These are phyloP conservation scores for Solanum piurae DNA, from an alignment of 257 asterid species.

Conservation along the genomic window DNA sequence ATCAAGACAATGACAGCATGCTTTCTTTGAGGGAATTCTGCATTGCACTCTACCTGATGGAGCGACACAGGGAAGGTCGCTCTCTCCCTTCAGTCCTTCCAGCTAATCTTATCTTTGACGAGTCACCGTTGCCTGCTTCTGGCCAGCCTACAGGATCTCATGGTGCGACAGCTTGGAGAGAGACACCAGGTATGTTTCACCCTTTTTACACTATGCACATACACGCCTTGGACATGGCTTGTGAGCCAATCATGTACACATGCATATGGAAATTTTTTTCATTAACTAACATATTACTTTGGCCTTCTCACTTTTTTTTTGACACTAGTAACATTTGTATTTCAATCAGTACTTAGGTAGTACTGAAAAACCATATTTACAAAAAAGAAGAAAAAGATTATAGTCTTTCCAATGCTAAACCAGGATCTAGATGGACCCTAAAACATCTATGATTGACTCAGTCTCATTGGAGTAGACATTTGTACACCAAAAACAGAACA, in stretches of 20 bases:
- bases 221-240: not conserved
- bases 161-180: slow-evolving; percentile 56
- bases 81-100: slow-evolving; percentile 76
- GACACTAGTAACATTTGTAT: no score
- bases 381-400: no score
- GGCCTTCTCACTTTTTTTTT: not conserved
- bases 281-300: not conserved
- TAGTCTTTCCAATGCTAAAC: no score
- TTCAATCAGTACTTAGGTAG: no score
- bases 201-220: not conserved
- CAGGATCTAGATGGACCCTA: no score
- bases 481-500: no score
- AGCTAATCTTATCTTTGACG: slow-evolving; percentile 51
- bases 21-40: slow-evolving; percentile 91
- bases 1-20: slow-evolving; percentile 95
- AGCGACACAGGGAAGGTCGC: slow-evolving; percentile 82
- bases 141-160: slow-evolving; percentile 38
- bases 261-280: not conserved
- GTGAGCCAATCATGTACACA: not conserved
- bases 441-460: no score
- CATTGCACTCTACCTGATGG: slow-evolving; percentile 92
- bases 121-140: slow-evolving; percentile 35
- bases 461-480: no score
- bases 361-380: no score
- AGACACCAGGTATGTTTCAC: slow-evolving; percentile 43